These are phyloP conservation scores for Chamaecrista fasciculata DNA, from an alignment of 306 rosid genomes.

Conservation along the genomic window DNA sequence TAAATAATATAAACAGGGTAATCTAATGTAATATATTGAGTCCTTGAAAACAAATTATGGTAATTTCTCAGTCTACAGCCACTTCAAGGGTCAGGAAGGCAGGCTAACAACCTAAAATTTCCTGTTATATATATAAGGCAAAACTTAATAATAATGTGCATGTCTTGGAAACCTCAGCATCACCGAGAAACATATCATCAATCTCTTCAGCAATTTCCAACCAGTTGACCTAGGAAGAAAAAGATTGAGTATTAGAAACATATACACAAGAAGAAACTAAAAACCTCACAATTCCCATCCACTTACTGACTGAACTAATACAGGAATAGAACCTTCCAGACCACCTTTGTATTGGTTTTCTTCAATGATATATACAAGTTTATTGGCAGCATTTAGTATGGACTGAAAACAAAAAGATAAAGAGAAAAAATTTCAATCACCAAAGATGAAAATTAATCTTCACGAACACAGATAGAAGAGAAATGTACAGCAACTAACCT, in stretches of 20 bases:
- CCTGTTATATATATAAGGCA: not conserved
- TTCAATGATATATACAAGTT: slow-evolving; percentile 59
- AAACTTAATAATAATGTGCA: not conserved
- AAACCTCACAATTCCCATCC: slow-evolving; percentile 30
- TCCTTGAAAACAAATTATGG: slow-evolving; percentile 7
- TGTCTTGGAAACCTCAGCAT: slow-evolving; percentile 66
- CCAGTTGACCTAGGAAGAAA: slow-evolving; percentile 71
- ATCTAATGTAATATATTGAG: not conserved
- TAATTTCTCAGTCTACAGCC: not conserved
- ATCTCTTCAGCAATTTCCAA: slow-evolving; percentile 79
- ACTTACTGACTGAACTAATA: slow-evolving; percentile 79
- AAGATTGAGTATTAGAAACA: slow-evolving; percentile 26
- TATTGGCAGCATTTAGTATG: slow-evolving; percentile 57
- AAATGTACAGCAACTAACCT: slow-evolving; percentile 40
- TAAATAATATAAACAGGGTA: not conserved
- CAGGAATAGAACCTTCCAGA: slow-evolving; percentile 83
- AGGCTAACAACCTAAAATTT: slow-evolving; percentile 8
- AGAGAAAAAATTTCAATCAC: not conserved
- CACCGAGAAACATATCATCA: slow-evolving; percentile 82
- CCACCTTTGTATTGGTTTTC: slow-evolving; percentile 74
- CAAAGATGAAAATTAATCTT: slow-evolving; percentile 4
- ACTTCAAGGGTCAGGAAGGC: not conserved
- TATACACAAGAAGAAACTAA: slow-evolving; percentile 14
- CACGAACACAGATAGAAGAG: slow-evolving; percentile 21
- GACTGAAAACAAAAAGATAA: slow-evolving; percentile 46